Base-by-base conservation (phyloP, 768 basidiomycete genomes). In the Chalciporus pseudorubinellus region DNA sequence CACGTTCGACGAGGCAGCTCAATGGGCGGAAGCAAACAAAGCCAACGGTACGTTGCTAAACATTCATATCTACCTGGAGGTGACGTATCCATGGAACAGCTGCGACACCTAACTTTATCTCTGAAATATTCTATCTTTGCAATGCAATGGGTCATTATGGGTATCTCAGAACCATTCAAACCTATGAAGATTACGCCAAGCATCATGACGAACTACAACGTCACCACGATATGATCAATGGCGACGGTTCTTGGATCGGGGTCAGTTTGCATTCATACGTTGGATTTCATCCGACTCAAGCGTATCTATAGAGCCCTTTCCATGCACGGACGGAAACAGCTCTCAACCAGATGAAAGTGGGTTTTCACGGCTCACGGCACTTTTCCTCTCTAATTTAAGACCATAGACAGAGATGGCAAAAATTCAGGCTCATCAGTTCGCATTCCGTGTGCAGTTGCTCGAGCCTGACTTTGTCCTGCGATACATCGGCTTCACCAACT, bases 131-230 rank as follows among this genome's bases (percentile, higher is more conserved):
- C 74, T 98, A 90, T 73, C 77, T 98, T 39, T 78, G 87, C 8
- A 79, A 90, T 43, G 87, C 92, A 0, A 88, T 87, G 76, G 86
- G 89, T 49, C 95, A 99, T 70, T 87, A 92, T 50, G 95, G 95
- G 3, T 81, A 89, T 53, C 77, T 89, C 58, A 85, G 81, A 66
- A 91, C 92, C 1, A 85, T 95, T 40, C 84, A 84, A 36, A 83
- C 79, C 4, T 85, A 84, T 57, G 84, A 84, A 12, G 85, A 89
- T 45, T 74, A 92, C 21, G 77, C 76, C 31, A 89, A 89, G 59
- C 83, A 93, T 55, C 52, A 83, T 4, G 87, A 89, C 13, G 89
- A 95, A 18, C 76, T 90, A 39, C 82, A 87, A 60, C 76, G 85
- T 36, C 85, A 92, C 59, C 66, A 92, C 26, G 91, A 92, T 59